Conservation (phyloP, 1,284 basidiomycete species). For the Laetiporus sulphureus region DNA sequence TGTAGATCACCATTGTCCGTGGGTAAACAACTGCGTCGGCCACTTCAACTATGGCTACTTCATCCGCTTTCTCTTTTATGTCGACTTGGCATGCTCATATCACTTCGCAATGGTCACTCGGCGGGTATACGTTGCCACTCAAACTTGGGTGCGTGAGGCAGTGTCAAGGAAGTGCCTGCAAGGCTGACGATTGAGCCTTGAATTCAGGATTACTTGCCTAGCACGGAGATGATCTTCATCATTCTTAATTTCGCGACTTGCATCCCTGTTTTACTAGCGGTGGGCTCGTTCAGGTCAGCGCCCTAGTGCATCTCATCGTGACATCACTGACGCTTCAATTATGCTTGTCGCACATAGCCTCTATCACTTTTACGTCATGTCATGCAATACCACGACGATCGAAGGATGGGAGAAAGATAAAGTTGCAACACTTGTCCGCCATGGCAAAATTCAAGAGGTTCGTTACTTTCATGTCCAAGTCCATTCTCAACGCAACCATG, state of each 20-base stretch:
- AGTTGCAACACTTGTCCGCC: constrained; percentile 76
- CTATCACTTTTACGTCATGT: constrained; percentile 84
- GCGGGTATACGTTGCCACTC: constrained; percentile 50
- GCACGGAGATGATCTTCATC: constrained; percentile 73
- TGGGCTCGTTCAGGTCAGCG: constrained; percentile 77
- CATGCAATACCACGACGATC: constrained; percentile 89
- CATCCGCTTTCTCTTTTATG: constrained; percentile 87
- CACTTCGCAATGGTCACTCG: constrained; percentile 74
- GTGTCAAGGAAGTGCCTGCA: too few species aligned
- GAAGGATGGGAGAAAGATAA: constrained; percentile 98
- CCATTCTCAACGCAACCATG: neutral
- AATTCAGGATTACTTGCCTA: constrained; percentile 69
- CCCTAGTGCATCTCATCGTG: neutral
- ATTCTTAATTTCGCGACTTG: constrained; percentile 86
- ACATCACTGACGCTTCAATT: too few species aligned
- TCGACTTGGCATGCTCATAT: constrained; percentile 83
- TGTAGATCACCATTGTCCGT: constrained; percentile 86
- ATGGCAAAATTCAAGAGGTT: constrained; percentile 83
- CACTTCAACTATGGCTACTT: constrained; percentile 89
- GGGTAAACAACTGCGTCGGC: constrained; percentile 89
- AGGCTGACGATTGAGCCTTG: constrained; percentile 1
- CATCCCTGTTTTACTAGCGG: constrained; percentile 78
- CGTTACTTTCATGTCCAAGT: constrained; percentile 15
- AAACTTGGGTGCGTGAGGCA: constrained; percentile 41
- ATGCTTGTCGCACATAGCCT: constrained; percentile 24